Conservation (phyloP, 495 filamentous ascomycete genomes). For the Aspergillus campestris region DNA sequence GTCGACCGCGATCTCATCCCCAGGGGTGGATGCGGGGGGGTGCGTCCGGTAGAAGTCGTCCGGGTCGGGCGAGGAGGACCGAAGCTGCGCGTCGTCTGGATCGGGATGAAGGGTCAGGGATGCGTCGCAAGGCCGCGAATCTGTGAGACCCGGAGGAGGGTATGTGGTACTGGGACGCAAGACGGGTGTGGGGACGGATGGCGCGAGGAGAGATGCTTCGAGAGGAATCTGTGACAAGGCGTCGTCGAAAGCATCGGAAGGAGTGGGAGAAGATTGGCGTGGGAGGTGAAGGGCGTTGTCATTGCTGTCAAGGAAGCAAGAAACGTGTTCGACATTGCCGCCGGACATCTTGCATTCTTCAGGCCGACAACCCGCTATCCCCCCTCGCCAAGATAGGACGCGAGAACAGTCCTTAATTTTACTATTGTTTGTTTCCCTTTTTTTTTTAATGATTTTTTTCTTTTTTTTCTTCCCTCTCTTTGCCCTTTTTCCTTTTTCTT, state of each 20-base stretch:
- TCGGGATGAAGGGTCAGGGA: slow-evolving; percentile 12
- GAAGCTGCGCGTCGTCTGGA: slow-evolving; percentile 17
- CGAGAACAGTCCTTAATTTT: too few relatives aligned
- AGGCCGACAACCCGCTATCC: slow-evolving; percentile 10
- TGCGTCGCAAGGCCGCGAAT: slow-evolving; percentile 14
- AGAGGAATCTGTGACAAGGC: slow-evolving; percentile 7
- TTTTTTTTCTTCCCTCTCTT: slow-evolving; percentile 1
- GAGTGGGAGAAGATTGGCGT: slow-evolving; percentile 29
- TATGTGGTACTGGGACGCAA: slow-evolving; percentile 21
- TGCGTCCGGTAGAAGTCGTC: slow-evolving; percentile 45
- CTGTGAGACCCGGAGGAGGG: slow-evolving; percentile 14
- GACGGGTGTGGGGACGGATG: slow-evolving; percentile 18
- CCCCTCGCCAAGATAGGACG: too few relatives aligned
- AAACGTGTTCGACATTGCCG: slow-evolving; percentile 35
- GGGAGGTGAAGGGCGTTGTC: slow-evolving; percentile 28
- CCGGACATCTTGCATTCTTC: slow-evolving; percentile 43
- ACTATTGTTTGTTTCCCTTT: too few relatives aligned
- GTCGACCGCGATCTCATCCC: slow-evolving; percentile 16
- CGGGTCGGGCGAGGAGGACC: slow-evolving; percentile 40
- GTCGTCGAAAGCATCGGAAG: slow-evolving; percentile 23
- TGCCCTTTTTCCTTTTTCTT: slow-evolving; percentile 1
- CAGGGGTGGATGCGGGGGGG: slow-evolving; percentile 14
- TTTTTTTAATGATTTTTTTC: neutral
- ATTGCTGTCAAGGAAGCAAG: slow-evolving; percentile 26
- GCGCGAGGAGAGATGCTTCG: slow-evolving; percentile 11